Conservation (phyloP, 768 basidiomycete species). For the Lactarius pseudohatsudake region DNA sequence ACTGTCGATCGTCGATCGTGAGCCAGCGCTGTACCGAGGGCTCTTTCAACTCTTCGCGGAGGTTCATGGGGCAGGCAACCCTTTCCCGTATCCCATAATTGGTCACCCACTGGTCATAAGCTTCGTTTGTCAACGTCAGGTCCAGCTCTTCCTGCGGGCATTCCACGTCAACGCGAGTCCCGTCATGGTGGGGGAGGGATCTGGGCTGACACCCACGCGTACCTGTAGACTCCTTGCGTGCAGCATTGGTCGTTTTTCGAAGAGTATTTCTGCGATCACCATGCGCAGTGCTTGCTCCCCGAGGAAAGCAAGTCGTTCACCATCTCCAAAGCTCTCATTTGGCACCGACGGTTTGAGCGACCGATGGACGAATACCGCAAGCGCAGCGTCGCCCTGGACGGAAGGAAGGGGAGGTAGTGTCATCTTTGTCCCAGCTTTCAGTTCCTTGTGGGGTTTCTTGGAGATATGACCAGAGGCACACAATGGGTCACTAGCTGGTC, state of each 20-base stretch:
- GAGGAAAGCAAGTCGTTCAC: constrained; percentile 54
- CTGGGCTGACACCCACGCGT: constrained; percentile 31
- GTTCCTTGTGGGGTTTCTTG: constrained; percentile 9
- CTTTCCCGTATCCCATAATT: constrained; percentile 23
- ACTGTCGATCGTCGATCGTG: neutral
- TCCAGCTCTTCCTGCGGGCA: constrained; percentile 1
- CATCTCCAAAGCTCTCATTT: constrained; percentile 49
- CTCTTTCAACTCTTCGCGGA: constrained; percentile 10
- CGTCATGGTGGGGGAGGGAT: neutral
- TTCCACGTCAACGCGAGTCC: constrained; percentile 1
- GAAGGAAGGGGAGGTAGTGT: constrained; percentile 16
- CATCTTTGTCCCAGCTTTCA: constrained; percentile 7
- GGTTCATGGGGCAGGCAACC: constrained; percentile 16
- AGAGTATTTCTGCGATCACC: constrained; percentile 48
- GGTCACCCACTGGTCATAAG: constrained; percentile 26
- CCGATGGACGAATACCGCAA: constrained; percentile 70
- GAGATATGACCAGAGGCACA: neutral
- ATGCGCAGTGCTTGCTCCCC: constrained; percentile 50
- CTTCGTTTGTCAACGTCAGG: neutral
- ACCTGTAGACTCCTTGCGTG: constrained; percentile 52
- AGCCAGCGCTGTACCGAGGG: constrained; percentile 2
- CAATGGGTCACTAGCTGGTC: neutral
- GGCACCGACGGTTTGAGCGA: constrained; percentile 47
- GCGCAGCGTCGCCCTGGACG: constrained; percentile 31
- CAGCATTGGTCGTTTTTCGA: constrained; percentile 51